Conservation (phyloP, 108 stramenopile species). For the Fragilaria radians region DNA sequence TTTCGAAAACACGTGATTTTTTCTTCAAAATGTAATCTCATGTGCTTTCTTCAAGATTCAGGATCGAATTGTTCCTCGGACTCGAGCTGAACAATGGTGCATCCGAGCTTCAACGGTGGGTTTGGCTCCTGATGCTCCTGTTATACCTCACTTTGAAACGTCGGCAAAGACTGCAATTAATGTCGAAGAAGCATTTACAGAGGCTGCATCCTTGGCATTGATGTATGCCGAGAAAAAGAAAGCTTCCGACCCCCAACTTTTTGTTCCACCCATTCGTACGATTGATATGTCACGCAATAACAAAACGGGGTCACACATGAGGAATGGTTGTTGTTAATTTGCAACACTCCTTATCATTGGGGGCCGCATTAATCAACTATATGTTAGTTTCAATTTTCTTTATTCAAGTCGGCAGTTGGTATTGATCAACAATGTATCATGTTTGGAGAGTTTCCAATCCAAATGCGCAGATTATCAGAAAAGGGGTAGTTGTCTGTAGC, state of each 20-base stretch:
- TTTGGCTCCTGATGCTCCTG: constrained; percentile 38
- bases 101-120: constrained; percentile 26
- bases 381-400: no score
- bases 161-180: constrained; percentile 92
- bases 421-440: no score
- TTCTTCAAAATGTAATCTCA: not conserved
- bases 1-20: no score
- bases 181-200: constrained; percentile 92
- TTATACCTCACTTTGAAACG: constrained; percentile 90
- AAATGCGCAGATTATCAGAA: no score
- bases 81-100: constrained; percentile 83
- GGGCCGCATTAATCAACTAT: no score
- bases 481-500: no score
- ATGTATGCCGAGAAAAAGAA: constrained; percentile 43
- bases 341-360: no score
- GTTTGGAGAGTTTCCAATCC: no score
- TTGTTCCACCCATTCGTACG: constrained; percentile 38
- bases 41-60: constrained; percentile 34
- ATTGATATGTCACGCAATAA: constrained; percentile 16
- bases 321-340: not conserved
- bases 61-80: constrained; percentile 66
- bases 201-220: constrained; percentile 52
- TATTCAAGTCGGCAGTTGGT: no score
- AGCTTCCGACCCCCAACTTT: constrained; percentile 45
- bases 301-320: not conserved